phyloP scores from a whole-genome alignment of 352 stramenopile genomes.

The Phytophthora sansomeana region DNA sequence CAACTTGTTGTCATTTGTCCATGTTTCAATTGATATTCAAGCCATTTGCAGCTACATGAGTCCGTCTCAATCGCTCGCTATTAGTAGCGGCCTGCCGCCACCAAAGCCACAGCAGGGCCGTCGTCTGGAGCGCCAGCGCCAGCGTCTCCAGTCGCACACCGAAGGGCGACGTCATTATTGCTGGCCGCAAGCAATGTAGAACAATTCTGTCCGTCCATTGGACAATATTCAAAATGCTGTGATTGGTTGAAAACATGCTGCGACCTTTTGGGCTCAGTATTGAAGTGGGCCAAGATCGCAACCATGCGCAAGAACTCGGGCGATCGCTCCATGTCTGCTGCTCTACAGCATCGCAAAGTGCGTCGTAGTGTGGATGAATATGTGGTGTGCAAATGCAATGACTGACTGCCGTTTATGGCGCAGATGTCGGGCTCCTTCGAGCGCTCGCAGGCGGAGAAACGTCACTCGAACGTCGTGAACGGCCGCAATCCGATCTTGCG shows the following conservation, averaged over 20 bases:
- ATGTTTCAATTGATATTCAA: background rate
- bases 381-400: background rate
- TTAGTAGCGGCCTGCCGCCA: constrained; percentile 13
- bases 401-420: background rate
- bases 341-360: constrained; percentile 68
- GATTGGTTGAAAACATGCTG: constrained; percentile 28
- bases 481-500: constrained; percentile 23
- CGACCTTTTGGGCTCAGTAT: constrained; percentile 12
- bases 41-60: constrained; percentile 23
- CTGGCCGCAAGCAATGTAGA: background rate
- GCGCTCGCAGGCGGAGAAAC: constrained; percentile 42
- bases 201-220: constrained; percentile 14
- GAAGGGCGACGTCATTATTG: constrained; percentile 25
- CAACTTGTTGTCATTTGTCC: constrained; percentile 8
- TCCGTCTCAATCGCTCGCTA: constrained; percentile 10
- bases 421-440: constrained; percentile 58
- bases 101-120: constrained; percentile 41
- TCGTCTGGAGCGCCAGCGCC: constrained; percentile 40
- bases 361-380: background rate
- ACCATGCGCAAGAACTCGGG: constrained; percentile 50
- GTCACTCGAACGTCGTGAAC: constrained; percentile 45
- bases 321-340: constrained; percentile 52
- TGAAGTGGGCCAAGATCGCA: constrained; percentile 11
- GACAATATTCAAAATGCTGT: constrained; percentile 4
- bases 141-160: constrained; percentile 35